Conservation (phyloP, 164 flowering plant genomes). For the Saururus chinensis region DNA sequence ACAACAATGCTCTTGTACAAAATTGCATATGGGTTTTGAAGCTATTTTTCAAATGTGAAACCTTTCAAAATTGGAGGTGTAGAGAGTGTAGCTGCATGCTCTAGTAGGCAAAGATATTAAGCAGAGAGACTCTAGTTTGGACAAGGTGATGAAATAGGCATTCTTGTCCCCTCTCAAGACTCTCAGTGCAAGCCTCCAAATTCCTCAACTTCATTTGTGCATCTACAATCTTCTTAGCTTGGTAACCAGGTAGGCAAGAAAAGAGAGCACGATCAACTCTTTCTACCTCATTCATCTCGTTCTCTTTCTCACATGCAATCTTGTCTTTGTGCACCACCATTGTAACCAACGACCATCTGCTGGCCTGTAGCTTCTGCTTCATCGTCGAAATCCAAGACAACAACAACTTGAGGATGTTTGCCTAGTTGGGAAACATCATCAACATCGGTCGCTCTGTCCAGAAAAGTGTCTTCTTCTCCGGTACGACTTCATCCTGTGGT, state of each 20-base stretch:
- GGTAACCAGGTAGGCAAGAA: constrained; percentile 2
- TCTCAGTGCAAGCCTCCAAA: constrained; percentile 32
- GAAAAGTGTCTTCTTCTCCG: no score
- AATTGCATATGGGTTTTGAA: no score
- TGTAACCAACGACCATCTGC: background rate
- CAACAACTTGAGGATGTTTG: constrained; percentile 29
- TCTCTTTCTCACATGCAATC: constrained; percentile 5
- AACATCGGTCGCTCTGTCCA: no score
- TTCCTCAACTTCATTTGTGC: constrained; percentile 36
- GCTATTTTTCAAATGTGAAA: no score
- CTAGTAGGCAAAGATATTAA: constrained; percentile 11
- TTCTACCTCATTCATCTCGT: constrained; percentile 25
- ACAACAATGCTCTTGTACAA: no score
- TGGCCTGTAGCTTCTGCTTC: background rate
- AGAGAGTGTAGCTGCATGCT: background rate
- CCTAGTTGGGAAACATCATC: no score
- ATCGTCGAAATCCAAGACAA: constrained; percentile 20
- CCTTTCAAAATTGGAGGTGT: no score
- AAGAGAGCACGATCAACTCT: constrained; percentile 19
- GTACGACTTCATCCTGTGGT: no score
- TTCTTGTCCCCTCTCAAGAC: constrained; percentile 40
- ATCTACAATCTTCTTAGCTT: constrained; percentile 5
- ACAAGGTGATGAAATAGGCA: constrained; percentile 41
- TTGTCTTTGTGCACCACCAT: background rate
- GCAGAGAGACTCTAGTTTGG: constrained; percentile 48